Conservation (phyloP, 305 asterid genomes). For the Fraxinus albicans region DNA sequence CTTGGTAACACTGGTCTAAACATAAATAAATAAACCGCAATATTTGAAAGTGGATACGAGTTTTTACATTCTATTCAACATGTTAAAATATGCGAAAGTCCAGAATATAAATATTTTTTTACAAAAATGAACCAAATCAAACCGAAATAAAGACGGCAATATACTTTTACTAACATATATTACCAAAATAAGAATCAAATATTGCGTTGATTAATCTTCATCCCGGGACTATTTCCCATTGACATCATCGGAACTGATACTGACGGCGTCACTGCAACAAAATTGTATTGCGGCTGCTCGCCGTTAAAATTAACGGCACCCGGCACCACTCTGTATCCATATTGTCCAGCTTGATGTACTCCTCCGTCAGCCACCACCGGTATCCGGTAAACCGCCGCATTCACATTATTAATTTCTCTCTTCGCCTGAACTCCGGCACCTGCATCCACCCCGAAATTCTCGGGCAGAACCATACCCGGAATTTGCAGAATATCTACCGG, state of each 20-base stretch:
- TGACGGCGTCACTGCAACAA: constrained; percentile 38
- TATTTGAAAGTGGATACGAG: neutral
- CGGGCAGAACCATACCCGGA: constrained; percentile 42
- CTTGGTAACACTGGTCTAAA: neutral
- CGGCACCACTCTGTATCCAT: constrained; percentile 32
- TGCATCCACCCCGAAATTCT: constrained; percentile 25
- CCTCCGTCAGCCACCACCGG: constrained; percentile 38
- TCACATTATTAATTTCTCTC: constrained; percentile 2
- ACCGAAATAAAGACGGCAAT: neutral
- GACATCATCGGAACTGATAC: constrained; percentile 27
- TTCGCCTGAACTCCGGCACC: constrained; percentile 4
- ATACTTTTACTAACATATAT: neutral
- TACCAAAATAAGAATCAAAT: constrained; percentile 3
- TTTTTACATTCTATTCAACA: neutral
- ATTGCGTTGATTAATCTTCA: constrained; percentile 35
- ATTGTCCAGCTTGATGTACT: constrained; percentile 31
- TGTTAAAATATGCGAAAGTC: neutral
- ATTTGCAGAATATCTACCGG: constrained; percentile 51
- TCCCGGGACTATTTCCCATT: constrained; percentile 22
- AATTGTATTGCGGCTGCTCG: constrained; percentile 47
- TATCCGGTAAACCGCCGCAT: constrained; percentile 37
- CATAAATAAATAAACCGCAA: neutral
- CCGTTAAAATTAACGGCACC: constrained; percentile 27
- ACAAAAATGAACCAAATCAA: neutral
- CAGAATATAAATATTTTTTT: too few species aligned